Evolutionary conservation across 1,139 yeast genomes (phyloP), one percentile per base, ranked within the genome.

Genomic region (Pichia sp.): DNA sequence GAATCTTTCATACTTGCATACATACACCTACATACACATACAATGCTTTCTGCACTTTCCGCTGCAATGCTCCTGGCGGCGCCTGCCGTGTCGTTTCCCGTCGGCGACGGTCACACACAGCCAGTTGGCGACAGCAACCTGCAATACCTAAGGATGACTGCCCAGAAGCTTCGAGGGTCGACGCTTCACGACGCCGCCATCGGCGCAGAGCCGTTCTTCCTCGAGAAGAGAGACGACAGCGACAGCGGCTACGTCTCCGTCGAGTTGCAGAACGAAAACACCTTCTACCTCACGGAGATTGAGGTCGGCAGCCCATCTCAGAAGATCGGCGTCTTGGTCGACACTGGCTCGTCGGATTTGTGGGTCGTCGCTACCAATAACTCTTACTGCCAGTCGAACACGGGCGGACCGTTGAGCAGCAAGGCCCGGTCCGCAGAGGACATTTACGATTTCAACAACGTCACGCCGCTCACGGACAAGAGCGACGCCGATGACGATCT

Each of bases 311-410:
- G 87, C 0, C 77, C 82, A 3, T 65, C 73, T 0, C 84, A 81
- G 61, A 66, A 72, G 8, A 76, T 85, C 40, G 72, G 73, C 5
- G 83, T 84, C 3, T 70, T 82, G 56, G 70, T 85, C 47, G 90
- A 85, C 65, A 83, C 90, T 3, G 90, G 90, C 0, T 82, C 88
- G 2, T 75, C 87, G 8, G 90, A 85, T 67, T 70, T 84, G 58
- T 85, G 90, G 90, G 79, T 84, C n/a, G 61, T 64, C 59, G 62
- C 63, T 19, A 48, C 63, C 2, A 63, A 65, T 43, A 70, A 70
- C 54, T 61, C 71, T 1, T 68, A 65, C 41, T 71, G 74, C 59
- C 16, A 47, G 43, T 26, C 55, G 5, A 59, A 59, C 7, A 59
- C 61, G 1, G 32, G 54, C 1, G 60, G 60, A 3, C 23, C 59